Base-by-base conservation (phyloP, 495 filamentous ascomycete species). In the Rostrohypoxylon terebratum region DNA sequence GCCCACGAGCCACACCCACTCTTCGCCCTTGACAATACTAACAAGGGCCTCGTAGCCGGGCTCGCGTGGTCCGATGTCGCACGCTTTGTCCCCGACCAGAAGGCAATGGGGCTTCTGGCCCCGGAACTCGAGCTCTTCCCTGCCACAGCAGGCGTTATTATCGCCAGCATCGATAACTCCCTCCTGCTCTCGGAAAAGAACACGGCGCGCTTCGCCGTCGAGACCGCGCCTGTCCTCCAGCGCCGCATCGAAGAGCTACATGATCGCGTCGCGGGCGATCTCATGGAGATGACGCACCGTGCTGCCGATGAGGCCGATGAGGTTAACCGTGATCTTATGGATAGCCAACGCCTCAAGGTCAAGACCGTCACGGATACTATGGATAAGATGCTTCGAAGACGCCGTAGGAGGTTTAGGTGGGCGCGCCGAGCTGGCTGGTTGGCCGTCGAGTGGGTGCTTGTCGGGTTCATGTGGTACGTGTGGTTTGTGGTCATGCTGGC, bases 401-500 rank as follows among this genome's bases (percentile, higher is more conserved):
- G 93, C 34, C 83, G 91, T 53, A 81, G 93, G 38, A 85, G 92
- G 61, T 88, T 94, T 48, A 82, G 92, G 21, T 94, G 91, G 90
- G 80, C 93, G 1, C 81, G 93, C 31, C 78, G 90, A 20, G 86
- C 86, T 0, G 90, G 90, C 4, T 95, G 91, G 83, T 81, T 92
- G 9, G 80, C 90, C 25, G 85, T 95, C 20, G 92, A 95, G 83
- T 95, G 92, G 92, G 85, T 87, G 31, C 83, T 95, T 21, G 89
- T 95, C 34, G 91, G 88, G 14, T 85, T 92, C 62, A 89, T 95
- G 85, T 95, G 92, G 92, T 92, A 90, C 78, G 90, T 93, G 9
- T 95, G 92, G 92, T 83, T 93, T 59, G 81, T 93, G 50, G 92
- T 94, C 16, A 90, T 93, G 84, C 84, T 90, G 11, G 83, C 90